A percentile compares a stretch with the other conserved stretches of the same genome.
Conservation (phyloP, 2,329 filamentous ascomycete genomes). For the Penicillium sp. region DNA sequence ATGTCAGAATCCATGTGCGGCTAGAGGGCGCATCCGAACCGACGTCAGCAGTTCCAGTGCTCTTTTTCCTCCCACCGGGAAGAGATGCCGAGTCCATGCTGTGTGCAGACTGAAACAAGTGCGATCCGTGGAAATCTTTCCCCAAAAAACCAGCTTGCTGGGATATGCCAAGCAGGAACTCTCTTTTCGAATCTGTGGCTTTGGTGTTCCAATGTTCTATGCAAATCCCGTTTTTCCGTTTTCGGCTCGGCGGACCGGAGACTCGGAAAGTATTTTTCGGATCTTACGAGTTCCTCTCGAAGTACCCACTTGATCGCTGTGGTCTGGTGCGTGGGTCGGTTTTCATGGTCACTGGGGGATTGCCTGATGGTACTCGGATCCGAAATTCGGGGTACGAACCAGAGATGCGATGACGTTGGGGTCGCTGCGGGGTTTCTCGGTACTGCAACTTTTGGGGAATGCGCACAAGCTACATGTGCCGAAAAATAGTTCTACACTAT, state of each 20-base stretch:
- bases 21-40: background rate
- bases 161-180: background rate
- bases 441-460: background rate
- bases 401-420: background rate
- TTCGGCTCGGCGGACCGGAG: background rate
- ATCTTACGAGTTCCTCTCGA: background rate
- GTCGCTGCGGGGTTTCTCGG: background rate
- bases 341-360: background rate
- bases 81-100: background rate
- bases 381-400: background rate
- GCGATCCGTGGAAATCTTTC: background rate
- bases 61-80: background rate
- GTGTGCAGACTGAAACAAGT: no score
- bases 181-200: no score
- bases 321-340: background rate
- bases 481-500: background rate
- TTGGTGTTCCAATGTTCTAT: background rate
- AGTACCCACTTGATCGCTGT: background rate
- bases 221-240: background rate
- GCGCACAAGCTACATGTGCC: background rate
- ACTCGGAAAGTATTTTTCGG: background rate
- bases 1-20: background rate
- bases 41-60: background rate
- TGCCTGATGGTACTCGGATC: background rate
- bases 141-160: background rate